Conservation (phyloP, 2,329 filamentous ascomycete species). For the Pestalotiopsis sp. region DNA sequence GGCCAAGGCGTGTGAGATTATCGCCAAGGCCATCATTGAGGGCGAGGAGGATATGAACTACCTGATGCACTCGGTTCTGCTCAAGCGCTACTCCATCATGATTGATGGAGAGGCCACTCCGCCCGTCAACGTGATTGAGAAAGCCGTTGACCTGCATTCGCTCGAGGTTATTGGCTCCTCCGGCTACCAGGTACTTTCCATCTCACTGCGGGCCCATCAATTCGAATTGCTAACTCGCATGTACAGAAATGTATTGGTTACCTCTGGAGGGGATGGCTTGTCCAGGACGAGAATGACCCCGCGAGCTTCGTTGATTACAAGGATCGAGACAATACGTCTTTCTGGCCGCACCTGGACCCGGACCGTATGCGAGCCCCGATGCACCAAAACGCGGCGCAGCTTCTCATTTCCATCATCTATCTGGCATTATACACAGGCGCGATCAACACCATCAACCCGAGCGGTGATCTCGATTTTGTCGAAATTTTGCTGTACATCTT, state of each 20-base stretch:
- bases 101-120: constrained; percentile 71
- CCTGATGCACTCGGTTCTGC: constrained; percentile 77
- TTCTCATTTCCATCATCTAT: constrained; percentile 82
- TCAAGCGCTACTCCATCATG: constrained; percentile 87
- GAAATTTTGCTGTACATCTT: constrained; percentile 89
- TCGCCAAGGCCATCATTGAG: constrained; percentile 90
- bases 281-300: constrained; percentile 93
- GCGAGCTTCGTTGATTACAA: constrained; percentile 88
- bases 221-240: no score
- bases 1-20: constrained; percentile 83
- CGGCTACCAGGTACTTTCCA: constrained; percentile 69
- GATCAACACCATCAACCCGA: constrained; percentile 91
- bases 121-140: constrained; percentile 88
- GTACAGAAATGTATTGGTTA: constrained; percentile 78
- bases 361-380: constrained; percentile 91
- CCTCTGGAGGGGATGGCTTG: constrained; percentile 93
- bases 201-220: not conserved
- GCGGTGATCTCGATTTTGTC: constrained; percentile 80
- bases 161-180: constrained; percentile 86
- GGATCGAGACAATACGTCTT: constrained; percentile 76
- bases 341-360: constrained; percentile 84
- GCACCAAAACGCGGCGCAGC: constrained; percentile 90
- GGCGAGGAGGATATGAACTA: constrained; percentile 77
- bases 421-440: constrained; percentile 84
- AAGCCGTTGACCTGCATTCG: constrained; percentile 90